A percentile compares a stretch with the other conserved stretches of the same genome.
phyloP scores from a whole-genome alignment of 1,139 yeast species.

The Yamadazyma buinensis region DNA sequence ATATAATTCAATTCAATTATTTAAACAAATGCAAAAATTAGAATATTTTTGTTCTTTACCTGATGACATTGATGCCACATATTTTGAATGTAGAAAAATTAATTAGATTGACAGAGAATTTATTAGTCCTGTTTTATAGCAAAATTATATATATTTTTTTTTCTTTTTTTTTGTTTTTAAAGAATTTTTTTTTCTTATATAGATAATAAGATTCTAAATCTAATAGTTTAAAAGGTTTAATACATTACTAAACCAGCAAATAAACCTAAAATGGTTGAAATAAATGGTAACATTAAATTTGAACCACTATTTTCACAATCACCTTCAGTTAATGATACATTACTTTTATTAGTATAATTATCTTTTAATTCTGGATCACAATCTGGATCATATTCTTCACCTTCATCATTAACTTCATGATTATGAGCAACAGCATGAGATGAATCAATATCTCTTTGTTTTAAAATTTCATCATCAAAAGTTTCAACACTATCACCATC shows the following conservation, averaged over 20 bases:
- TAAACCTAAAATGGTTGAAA: conserved; percentile 19
- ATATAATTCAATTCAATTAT: conserved; percentile 35
- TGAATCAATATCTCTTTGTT: conserved; percentile 8
- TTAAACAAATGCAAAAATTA: conserved; percentile 43
- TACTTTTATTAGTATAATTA: conserved; percentile 10
- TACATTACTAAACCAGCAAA: conserved; percentile 21
- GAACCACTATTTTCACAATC: conserved; percentile 16
- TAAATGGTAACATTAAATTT: conserved; percentile 3
- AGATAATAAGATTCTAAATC: neutral
- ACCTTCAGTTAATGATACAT: conserved; percentile 10
- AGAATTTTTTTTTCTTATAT: neutral
- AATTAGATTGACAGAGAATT: no score
- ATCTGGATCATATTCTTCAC: conserved; percentile 5
- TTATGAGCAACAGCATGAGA: conserved; percentile 5
- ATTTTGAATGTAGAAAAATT: conserved; percentile 47
- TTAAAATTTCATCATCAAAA: conserved; percentile 12
- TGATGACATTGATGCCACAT: conserved; percentile 44
- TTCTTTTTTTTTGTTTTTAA: conserved; percentile 1
- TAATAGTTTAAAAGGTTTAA: no score
- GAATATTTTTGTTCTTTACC: conserved; percentile 47
- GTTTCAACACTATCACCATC: conserved; percentile 16
- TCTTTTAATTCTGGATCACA: conserved; percentile 5
- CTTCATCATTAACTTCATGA: conserved; percentile 9
- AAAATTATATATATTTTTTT: conserved; percentile 4
- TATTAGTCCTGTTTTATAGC: no score